Evolutionary conservation across 2,329 filamentous ascomycete genomes (phyloP), one percentile per base, ranked within the genome.

Genomic region (Diaporthe citrichinensis): DNA sequence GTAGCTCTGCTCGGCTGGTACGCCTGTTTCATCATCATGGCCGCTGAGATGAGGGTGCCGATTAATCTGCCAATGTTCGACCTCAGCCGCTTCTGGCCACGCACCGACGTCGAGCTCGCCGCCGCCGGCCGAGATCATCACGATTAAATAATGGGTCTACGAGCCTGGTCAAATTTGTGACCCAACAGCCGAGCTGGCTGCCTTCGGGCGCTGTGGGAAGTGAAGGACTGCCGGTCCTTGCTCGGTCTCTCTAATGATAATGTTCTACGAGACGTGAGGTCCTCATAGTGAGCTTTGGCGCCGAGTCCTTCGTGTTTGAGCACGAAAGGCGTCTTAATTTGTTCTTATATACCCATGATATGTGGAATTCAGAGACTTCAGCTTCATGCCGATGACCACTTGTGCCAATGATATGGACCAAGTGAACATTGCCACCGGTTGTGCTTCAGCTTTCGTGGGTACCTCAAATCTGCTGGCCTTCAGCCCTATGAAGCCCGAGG

Each of bases 1-100:
- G 86, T 88, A 1, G 87, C 84, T 0, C 31, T 85, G 0, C 78
- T 89, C 6, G 88, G 88, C 1, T 90, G 87, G 86, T 89, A 89
- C 76, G 88, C 89, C 81, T 86, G 86, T 14, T 85, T 89, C 67
- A 87, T 88, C 7, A 89, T 89, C 74, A 89, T 89, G 86, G 85
- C 86, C 1, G 86, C 85, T 4, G 88, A 90, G 81, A 89, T 89
- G 87, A 83, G 87, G 5, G 85, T 89, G 72, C 84, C 85, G 0
- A 76, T 89, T 51, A 86, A 83, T 39, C 82, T 89, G 3, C 88
- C 88, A 0, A 86, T 90, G 1, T 87, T 87, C 6, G 88, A 90
- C 77, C 82, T 90, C 17, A 88, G 84, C 69, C 86, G 85, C 61
- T 86, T 87, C 72, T 90, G 88, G 88, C 84, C 84, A 0, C 80